Base-by-base conservation (phyloP, 176 grass and related monocot species). In the Aegilops speltoides region DNA sequence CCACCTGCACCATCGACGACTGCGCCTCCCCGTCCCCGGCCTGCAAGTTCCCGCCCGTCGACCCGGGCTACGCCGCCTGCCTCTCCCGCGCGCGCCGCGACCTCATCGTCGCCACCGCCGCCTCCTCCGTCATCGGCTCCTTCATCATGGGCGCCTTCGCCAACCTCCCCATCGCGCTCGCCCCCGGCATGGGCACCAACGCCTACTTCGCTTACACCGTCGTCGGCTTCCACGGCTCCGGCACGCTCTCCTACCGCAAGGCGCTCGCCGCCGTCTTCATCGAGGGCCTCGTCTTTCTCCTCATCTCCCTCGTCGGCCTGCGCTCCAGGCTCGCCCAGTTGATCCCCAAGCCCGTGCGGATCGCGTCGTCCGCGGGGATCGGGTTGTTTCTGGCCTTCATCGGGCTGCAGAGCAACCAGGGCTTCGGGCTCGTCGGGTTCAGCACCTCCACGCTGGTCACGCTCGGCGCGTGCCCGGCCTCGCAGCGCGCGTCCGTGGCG, bases 151-250 rank as follows among this genome's bases (percentile, higher is more conserved):
- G 94, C 11, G 57, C 85, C 43, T 88, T 97, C 68, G 94, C 94
- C 40, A 97, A 97, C 82, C 90, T 97, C n/a, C 91, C 94, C 8
- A 59, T 97, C 20, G 94, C 89, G 32, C 87, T 93, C 9, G 94
- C 94, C 0, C 91, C 94, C 0, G 94, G 91, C 62, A 97, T 97
- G 94, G 94, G 94, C 54, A 88, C 91, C 17, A 97, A 97, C 63
- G 94, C 94, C 26, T 97, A 97, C 85, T 97, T 97, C 75, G 85
- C 94, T 8, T 97, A 96, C 88, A 93, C 91, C 0, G 89, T 96
- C 56, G 91, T 96, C 11, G 94, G 94, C 0, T 96, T 90, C 81
- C 94, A 96, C 64, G 94, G 94, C 88, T 94, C 94, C 15, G 94
- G 94, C 52, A 85, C 76, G 50, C 88, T 97, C 64, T 57, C 86